phyloP scores from a whole-genome alignment of 2,329 filamentous ascomycete species.

The Sporothrix inflata region DNA sequence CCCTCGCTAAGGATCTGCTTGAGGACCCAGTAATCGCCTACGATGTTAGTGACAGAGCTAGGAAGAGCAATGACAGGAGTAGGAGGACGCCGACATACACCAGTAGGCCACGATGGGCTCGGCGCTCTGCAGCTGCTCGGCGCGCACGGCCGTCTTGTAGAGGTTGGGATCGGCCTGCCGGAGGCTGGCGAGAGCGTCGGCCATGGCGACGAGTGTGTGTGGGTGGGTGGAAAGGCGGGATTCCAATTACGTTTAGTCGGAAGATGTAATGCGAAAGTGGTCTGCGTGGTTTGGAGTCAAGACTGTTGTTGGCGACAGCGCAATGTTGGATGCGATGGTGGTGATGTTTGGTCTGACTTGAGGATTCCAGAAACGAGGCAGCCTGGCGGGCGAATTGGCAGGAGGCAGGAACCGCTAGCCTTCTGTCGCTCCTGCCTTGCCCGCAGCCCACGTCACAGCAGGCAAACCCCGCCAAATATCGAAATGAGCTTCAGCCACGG shows the following conservation, averaged over 20 bases:
- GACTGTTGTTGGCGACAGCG: background rate
- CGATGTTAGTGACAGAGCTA: background rate
- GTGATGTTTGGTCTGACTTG: background rate
- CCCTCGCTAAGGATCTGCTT: constrained; percentile 84
- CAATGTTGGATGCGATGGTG: background rate
- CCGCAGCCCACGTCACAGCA: background rate
- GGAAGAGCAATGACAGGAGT: too few relatives aligned
- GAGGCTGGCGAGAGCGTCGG: constrained; percentile 71
- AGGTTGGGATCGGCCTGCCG: constrained; percentile 76
- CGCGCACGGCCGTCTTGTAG: constrained; percentile 76
- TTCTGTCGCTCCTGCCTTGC: background rate
- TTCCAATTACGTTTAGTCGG: too few relatives aligned
- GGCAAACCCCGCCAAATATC: background rate
- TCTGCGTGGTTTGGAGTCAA: background rate
- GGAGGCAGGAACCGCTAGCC: background rate
- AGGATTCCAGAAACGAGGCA: constrained; percentile 16
- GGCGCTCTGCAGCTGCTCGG: constrained; percentile 78
- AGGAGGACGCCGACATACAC: constrained; percentile 73
- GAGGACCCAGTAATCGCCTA: constrained; percentile 88
- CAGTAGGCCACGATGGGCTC: constrained; percentile 93
- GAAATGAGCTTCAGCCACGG: constrained; percentile 5
- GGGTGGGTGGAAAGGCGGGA: background rate
- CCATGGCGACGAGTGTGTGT: constrained; percentile 61
- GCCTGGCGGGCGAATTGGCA: background rate
- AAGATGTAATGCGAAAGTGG: background rate